These are phyloP conservation scores for Malassezia brasiliensis DNA, from an alignment of 1,284 basidiomycete species.

Conservation along the genomic window DNA sequence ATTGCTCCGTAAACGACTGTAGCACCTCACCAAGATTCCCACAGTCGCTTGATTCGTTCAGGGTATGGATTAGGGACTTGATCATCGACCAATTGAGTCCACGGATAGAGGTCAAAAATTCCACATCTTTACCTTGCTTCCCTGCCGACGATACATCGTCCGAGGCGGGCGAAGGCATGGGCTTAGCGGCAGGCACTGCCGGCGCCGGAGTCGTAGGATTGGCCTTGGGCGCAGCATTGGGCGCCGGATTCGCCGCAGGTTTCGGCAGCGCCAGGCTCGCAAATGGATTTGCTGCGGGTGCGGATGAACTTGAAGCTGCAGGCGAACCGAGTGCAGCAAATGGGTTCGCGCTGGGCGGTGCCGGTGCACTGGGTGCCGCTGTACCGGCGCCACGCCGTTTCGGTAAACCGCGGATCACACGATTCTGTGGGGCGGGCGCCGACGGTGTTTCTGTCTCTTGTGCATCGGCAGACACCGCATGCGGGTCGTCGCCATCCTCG, in stretches of 20 bases:
- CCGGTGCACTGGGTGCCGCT: not conserved
- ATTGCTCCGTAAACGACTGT: not conserved
- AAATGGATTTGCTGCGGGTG: not conserved
- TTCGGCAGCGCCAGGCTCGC: not conserved
- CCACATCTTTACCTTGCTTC: not conserved
- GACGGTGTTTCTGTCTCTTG: not conserved
- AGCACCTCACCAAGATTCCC: constrained; percentile 1
- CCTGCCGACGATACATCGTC: no score
- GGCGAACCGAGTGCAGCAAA: constrained; percentile 2
- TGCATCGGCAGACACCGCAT: constrained; percentile 3
- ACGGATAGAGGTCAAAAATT: constrained; percentile 8
- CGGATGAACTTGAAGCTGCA: not conserved
- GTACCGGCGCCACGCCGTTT: constrained; percentile 8
- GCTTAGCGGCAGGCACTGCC: not conserved
- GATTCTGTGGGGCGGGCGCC: not conserved
- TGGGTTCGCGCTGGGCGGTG: constrained; percentile 1
- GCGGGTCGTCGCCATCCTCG: constrained; percentile 17
- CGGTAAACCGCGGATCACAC: constrained; percentile 14
- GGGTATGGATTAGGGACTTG: not conserved
- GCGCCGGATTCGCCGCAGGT: not conserved
- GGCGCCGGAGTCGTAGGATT: not conserved
- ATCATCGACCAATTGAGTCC: constrained; percentile 16
- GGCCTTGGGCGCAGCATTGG: not conserved
- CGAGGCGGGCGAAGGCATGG: no score
- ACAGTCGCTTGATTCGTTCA: constrained; percentile 11